A percentile compares a stretch with the other conserved stretches of the same genome.
Evolutionary conservation across 345 rosid species (phyloP).

Genomic region (Corchorus olitorius): DNA sequence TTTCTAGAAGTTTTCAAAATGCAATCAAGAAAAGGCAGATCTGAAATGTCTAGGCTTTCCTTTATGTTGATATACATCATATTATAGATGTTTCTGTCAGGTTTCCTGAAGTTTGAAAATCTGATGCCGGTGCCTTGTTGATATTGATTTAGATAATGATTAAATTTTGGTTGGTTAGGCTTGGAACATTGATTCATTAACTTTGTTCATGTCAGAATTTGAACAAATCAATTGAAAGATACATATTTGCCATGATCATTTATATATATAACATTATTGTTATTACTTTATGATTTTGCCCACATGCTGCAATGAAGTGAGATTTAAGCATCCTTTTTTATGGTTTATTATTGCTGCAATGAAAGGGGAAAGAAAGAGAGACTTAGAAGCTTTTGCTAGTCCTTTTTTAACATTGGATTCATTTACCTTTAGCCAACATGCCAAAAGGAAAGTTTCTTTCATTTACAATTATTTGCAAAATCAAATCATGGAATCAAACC

Average conservation of each 20-base stretch:
- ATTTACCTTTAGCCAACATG: not conserved
- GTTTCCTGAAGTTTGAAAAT: no score
- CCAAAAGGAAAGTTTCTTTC: not conserved
- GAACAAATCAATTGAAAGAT: not conserved
- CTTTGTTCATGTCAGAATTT: not conserved
- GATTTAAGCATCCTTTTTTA: not conserved
- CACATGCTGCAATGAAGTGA: constrained; percentile 7
- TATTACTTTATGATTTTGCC: not conserved
- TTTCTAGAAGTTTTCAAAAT: not conserved
- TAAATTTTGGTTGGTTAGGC: not conserved
- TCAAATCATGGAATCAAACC: no score
- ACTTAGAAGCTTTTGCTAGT: not conserved
- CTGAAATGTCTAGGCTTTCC: not conserved
- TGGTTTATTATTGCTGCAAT: not conserved
- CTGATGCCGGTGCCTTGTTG: not conserved
- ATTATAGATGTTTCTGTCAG: no score
- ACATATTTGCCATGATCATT: not conserved
- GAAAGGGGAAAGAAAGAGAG: not conserved
- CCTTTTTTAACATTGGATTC: not conserved
- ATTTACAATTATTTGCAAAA: no score
- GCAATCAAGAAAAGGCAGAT: not conserved
- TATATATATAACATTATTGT: not conserved
- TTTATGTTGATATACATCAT: not conserved
- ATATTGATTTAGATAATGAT: not conserved
- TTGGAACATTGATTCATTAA: not conserved